Evolutionary conservation across 75 land plant genomes (phyloP), one percentile per base, ranked within the genome.

Genomic region (Pinus albicaulis): DNA sequence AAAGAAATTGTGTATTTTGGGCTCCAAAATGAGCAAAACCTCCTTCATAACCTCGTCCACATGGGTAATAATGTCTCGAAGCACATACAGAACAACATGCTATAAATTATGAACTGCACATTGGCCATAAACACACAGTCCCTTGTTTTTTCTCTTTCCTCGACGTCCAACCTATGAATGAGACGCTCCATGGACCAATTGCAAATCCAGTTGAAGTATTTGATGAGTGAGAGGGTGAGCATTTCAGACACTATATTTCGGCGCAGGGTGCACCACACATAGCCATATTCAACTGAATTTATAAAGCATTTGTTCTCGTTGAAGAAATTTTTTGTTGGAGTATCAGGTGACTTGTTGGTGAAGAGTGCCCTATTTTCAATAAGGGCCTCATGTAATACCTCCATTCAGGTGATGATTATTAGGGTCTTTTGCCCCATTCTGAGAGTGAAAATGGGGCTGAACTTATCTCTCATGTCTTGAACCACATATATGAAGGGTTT

Each of bases 221-320:
- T 80, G 66, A 93, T 79, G 36, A 87, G 84, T 36, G 79, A 62
- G 25, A 84, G 60, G 80, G 88, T 88, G 76, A 91, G 88, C 88
- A 87, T 84, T 68, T 86, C 88, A 55, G 82, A 85, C 24, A 92
- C 96, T 87, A 91, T 79, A 87, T 91, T 91, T 19, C 92, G 77
- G 57, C 99, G 81, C 81, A 95, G 87, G 14, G 89, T 78, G 19
- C 96, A 79, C 99, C 97, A 96, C 31, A 88, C 86, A 22, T 93
- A 89, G 59, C 94, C 94, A 61, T 96, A 93, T 19, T 80, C 36
- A 57, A 85, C 77, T 4, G 89, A 80, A 71, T 86, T 86, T 34
- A 90, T 93, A 2, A 94, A 86, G 78, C 88, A 90, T 72, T 89
- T 92, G 77, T 91, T 81, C 78, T 83, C 84, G 80, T 89, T 96